Percentiles rank a stretch among this genome's conserved stretches.
These are phyloP conservation scores for Ophiostoma quercus DNA, from an alignment of 2,329 filamentous ascomycete genomes.

Conservation along the genomic window DNA sequence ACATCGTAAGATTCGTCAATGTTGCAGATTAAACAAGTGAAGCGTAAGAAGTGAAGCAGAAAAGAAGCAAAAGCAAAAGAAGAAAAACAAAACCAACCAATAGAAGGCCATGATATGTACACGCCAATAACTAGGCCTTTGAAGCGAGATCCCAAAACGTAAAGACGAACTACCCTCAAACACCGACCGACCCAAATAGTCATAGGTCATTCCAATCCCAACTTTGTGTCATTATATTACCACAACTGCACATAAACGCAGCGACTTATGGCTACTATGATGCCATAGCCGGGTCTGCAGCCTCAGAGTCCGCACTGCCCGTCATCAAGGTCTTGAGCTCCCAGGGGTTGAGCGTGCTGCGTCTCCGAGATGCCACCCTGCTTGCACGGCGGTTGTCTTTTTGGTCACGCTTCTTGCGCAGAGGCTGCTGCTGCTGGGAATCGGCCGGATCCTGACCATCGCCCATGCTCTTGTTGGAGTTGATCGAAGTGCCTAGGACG, in stretches of 20 bases:
- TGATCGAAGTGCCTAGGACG: not conserved
- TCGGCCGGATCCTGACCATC: not conserved
- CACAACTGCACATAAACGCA: no score
- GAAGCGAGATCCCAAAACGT: not conserved
- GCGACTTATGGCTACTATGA: not conserved
- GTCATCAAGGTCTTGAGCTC: conserved; percentile 63
- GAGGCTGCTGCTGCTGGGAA: conserved; percentile 31
- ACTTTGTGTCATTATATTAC: not conserved
- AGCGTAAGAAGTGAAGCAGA: not conserved
- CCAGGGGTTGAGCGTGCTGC: conserved; percentile 70
- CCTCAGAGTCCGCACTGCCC: conserved; percentile 30
- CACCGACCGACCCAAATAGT: not conserved
- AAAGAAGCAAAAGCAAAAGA: not conserved
- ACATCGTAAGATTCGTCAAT: not conserved
- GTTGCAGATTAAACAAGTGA: not conserved
- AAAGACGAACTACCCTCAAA: not conserved
- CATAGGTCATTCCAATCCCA: not conserved
- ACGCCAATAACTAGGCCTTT: not conserved
- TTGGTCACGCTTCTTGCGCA: conserved; percentile 44
- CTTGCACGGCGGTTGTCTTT: conserved; percentile 42
- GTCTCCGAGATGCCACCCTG: conserved; percentile 56
- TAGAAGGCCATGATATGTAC: not conserved
- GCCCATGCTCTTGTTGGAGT: not conserved
- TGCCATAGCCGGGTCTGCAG: not conserved
- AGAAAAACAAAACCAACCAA: not conserved